Percentiles rank a stretch among this genome's conserved stretches.
These are phyloP conservation scores for Aspergillus pseudonomiae DNA, from an alignment of 2,329 filamentous ascomycete genomes.

Conservation along the genomic window DNA sequence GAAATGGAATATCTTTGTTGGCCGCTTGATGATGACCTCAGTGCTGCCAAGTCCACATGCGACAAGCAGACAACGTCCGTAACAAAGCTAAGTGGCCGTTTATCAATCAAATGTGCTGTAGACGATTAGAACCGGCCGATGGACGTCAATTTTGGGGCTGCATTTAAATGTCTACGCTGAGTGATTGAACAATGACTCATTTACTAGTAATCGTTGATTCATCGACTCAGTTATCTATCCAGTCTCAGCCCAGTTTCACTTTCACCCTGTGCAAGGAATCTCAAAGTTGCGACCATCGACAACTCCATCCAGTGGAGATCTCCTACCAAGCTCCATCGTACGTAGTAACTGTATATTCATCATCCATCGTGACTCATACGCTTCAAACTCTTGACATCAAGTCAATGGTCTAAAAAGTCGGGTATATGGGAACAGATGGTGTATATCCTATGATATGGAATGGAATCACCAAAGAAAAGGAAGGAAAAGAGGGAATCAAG, in stretches of 20 bases:
- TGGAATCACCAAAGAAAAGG: neutral
- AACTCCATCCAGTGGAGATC: neutral
- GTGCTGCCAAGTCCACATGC: neutral
- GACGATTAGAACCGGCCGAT: neutral
- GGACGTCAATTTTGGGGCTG: neutral
- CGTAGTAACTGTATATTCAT: neutral
- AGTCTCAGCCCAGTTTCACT: neutral
- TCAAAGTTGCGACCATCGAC: neutral
- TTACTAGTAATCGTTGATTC: neutral
- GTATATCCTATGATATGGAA: slow-evolving; percentile 6
- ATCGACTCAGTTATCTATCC: neutral
- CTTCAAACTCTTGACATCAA: neutral
- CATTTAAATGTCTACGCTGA: neutral
- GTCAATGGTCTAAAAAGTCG: neutral
- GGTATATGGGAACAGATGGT: neutral
- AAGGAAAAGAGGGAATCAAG: neutral
- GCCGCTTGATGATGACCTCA: neutral
- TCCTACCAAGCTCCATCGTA: neutral
- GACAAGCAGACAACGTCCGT: neutral
- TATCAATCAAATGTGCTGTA: neutral
- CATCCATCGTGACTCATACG: neutral
- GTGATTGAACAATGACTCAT: neutral
- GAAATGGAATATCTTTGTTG: neutral
- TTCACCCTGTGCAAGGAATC: neutral
- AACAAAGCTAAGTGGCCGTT: neutral